phyloP scores from a whole-genome alignment of 139 green algal genomes.

The Yamagishiella unicocca region DNA sequence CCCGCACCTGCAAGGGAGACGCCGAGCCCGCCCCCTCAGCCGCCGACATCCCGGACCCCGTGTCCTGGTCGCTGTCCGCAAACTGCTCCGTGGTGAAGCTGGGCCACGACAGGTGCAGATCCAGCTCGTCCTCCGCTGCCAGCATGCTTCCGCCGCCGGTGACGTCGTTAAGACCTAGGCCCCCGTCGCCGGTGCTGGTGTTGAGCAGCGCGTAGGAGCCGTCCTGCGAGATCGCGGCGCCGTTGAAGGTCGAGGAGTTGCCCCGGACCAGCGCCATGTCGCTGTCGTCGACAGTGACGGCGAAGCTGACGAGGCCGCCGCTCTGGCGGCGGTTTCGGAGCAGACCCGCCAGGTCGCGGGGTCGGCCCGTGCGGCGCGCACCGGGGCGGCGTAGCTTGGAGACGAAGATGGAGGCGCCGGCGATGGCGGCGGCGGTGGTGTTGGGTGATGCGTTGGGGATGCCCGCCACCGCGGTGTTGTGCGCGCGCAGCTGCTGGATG shows the following conservation, averaged over 20 bases:
- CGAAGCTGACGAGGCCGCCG: conserved; percentile 23
- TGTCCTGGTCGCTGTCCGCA: background rate
- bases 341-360: conserved; percentile 28
- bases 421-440: background rate
- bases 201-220: background rate
- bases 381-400: conserved; percentile 39
- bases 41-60: background rate
- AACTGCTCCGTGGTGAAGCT: conserved; percentile 39
- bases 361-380: background rate
- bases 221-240: conserved; percentile 2
- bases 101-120: conserved; percentile 34
- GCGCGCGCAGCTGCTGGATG: background rate
- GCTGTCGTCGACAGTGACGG: background rate
- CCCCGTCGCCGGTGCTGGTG: background rate
- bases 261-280: background rate
- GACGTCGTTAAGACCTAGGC: too few relatives aligned
- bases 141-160: background rate
- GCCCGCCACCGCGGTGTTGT: background rate
- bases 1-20: too few relatives aligned
- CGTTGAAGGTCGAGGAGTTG: background rate
- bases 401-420: background rate
- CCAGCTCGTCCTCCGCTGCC: conserved; percentile 1
- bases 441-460: background rate
- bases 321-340: conserved; percentile 18
- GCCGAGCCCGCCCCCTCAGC: background rate